These are phyloP conservation scores for Lentinula novae-zelandiae DNA, from an alignment of 1,284 basidiomycete genomes.

Conservation along the genomic window DNA sequence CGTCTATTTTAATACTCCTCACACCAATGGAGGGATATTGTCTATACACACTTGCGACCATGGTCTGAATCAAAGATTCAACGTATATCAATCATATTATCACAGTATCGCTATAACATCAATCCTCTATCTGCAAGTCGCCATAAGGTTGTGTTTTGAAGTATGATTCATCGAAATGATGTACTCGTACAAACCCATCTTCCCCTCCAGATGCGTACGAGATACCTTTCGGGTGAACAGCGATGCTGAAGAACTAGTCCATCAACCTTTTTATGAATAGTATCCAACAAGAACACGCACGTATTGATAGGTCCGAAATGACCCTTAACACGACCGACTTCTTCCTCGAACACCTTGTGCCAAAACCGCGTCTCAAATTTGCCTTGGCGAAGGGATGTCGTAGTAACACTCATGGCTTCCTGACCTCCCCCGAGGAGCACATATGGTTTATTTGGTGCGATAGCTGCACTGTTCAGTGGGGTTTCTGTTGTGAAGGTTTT, in stretches of 20 bases:
- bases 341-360: constrained; percentile 98
- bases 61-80: background rate
- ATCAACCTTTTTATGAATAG: background rate
- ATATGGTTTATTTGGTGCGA: constrained; percentile 85
- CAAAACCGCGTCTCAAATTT: constrained; percentile 99
- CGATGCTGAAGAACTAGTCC: constrained; percentile 53
- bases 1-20: no score
- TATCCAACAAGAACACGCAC: constrained; percentile 37
- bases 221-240: constrained; percentile 87
- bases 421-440: constrained; percentile 95
- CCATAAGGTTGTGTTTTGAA: constrained; percentile 89
- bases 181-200: constrained; percentile 92
- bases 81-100: background rate
- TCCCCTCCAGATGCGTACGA: constrained; percentile 95
- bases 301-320: constrained; percentile 99
- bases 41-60: background rate
- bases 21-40: no score
- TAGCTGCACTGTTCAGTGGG: constrained; percentile 91
- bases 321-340: constrained; percentile 94
- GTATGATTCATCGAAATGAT: constrained; percentile 91
- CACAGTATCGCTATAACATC: constrained; percentile 16
- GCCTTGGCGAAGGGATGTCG: constrained; percentile 89
- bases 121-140: constrained; percentile 76
- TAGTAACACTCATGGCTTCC: constrained; percentile 97
- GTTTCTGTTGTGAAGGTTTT: constrained; percentile 95